A percentile compares a stretch with the other conserved stretches of the same genome.
Conservation (phyloP, 1,139 yeast species). For the Pichia sp. region DNA sequence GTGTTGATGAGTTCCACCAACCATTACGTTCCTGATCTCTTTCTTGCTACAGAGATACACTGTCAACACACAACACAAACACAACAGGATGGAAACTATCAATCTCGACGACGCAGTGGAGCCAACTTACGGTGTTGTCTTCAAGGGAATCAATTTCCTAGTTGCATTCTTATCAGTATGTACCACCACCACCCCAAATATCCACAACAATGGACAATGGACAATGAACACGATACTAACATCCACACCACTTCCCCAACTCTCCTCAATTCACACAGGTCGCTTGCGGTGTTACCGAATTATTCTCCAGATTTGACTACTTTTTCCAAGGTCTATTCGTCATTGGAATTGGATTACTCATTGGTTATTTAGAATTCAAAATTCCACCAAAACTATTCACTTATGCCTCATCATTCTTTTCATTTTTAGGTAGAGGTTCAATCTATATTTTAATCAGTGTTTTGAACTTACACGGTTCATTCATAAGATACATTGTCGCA, state of each 20-base stretch:
- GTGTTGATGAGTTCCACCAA: no score
- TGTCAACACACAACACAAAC: no score
- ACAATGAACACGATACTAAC: no score
- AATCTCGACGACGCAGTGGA: constrained; percentile 29
- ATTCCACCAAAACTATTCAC: constrained; percentile 66
- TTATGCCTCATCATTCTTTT: constrained; percentile 78
- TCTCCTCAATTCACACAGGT: constrained; percentile 19
- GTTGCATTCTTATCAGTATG: constrained; percentile 49
- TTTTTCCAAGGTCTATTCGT: constrained; percentile 57
- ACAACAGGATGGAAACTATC: constrained; percentile 32
- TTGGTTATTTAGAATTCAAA: constrained; percentile 60
- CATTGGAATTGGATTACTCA: constrained; percentile 52
- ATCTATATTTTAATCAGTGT: constrained; percentile 69
- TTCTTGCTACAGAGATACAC: no score
- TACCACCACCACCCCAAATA: no score
- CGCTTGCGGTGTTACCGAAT: constrained; percentile 57
- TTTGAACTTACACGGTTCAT: constrained; percentile 58
- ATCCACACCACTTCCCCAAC: no score
- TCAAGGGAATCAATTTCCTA: constrained; percentile 61
- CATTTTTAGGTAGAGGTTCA: constrained; percentile 80
- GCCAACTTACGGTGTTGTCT: constrained; percentile 33
- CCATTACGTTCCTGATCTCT: no score
- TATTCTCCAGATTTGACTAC: constrained; percentile 47
- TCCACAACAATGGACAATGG: no score
- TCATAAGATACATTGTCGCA: constrained; percentile 57